These are phyloP conservation scores for Penstemon eatonii DNA, from an alignment of 257 asterid species.

Conservation along the genomic window DNA sequence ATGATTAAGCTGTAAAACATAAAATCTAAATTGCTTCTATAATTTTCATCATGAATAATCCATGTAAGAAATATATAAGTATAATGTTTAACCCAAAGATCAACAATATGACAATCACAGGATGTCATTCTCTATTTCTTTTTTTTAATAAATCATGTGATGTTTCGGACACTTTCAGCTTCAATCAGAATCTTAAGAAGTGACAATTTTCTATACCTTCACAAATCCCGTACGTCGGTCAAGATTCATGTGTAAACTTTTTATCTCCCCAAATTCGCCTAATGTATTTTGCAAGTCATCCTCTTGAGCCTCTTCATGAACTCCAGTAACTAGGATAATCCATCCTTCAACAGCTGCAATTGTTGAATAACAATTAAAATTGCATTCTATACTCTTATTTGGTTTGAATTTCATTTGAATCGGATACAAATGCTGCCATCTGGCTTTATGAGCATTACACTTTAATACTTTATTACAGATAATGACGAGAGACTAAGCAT, in stretches of 20 bases:
- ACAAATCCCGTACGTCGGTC: conserved; percentile 98
- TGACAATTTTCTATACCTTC: conserved; percentile 55
- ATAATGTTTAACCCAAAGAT: background rate
- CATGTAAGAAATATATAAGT: background rate
- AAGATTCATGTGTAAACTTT: conserved; percentile 90
- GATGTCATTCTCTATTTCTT: background rate
- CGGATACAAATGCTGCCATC: background rate
- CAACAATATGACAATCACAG: background rate
- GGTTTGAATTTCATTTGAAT: conserved; percentile 9
- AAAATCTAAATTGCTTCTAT: background rate
- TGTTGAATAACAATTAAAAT: conserved; percentile 30
- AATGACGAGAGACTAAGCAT: background rate
- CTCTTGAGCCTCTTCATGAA: conserved; percentile 97
- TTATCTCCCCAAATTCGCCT: conserved; percentile 92
- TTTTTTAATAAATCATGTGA: background rate
- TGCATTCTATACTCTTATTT: conserved; percentile 17
- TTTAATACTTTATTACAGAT: background rate
- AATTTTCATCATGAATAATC: background rate
- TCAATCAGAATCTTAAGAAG: background rate
- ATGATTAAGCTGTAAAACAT: background rate
- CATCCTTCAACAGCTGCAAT: conserved; percentile 98
- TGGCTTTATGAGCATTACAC: background rate
- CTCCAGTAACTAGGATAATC: conserved; percentile 93
- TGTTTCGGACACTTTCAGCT: background rate
- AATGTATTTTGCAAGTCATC: conserved; percentile 79